A percentile compares a stretch with the other conserved stretches of the same genome.
phyloP scores from a whole-genome alignment of 2,329 filamentous ascomycete species.

The Fusarium sarcochroum region DNA sequence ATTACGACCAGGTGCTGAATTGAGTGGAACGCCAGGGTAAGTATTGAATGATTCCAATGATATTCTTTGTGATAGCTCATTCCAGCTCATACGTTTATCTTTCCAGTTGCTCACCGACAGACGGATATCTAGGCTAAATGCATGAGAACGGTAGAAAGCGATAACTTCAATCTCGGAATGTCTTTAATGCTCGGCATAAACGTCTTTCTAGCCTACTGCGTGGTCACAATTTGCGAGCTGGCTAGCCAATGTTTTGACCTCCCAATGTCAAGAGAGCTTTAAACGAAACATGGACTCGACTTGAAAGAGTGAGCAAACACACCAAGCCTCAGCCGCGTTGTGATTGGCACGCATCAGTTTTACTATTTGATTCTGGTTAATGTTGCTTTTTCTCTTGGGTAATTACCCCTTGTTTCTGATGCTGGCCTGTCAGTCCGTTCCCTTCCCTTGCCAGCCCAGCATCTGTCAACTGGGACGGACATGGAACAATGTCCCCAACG shows the following conservation, averaged over 20 bases:
- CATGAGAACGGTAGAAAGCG: neutral
- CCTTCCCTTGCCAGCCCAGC: neutral
- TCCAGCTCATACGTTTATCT: constrained; percentile 1
- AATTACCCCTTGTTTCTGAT: constrained; percentile 20
- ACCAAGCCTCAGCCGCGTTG: neutral
- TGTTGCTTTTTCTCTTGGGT: constrained; percentile 1
- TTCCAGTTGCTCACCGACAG: constrained; percentile 4
- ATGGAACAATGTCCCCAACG: constrained; percentile 5
- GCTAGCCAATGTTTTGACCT: neutral
- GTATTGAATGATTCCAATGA: constrained; percentile 2
- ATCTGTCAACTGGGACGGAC: constrained; percentile 3
- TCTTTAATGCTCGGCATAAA: neutral
- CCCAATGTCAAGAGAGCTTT: neutral
- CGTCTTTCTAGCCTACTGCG: constrained; percentile 3
- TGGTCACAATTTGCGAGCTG: constrained; percentile 18
- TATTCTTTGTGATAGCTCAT: neutral
- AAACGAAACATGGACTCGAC: neutral
- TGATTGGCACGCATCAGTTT: constrained; percentile 26
- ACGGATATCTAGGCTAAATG: neutral
- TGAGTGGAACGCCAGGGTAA: neutral
- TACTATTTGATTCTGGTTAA: constrained; percentile 18
- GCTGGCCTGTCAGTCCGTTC: neutral
- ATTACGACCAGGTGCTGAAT: neutral
- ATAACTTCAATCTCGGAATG: neutral
- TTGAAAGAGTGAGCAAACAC: constrained; percentile 2